Evolutionary conservation across 2,329 filamentous ascomycete genomes (phyloP), one percentile per base, ranked within the genome.

Genomic region (Botrytis cinerea): DNA sequence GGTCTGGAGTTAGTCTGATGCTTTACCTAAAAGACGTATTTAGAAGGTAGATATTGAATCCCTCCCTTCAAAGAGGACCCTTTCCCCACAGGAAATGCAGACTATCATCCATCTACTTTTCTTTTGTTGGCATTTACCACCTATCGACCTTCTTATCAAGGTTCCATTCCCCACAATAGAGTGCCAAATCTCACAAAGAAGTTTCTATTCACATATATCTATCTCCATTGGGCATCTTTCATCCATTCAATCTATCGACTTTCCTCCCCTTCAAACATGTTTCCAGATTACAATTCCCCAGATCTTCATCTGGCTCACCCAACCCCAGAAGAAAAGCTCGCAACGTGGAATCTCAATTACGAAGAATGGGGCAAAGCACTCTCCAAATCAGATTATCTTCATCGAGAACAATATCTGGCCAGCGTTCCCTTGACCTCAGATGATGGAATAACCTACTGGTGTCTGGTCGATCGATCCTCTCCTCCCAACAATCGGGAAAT

Each of bases 361-460:
- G 78, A 82, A 35, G 84, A 84, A 77, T 93, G 91, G 91, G 88
- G 87, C 18, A 84, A 84, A 59, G 85, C 88, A 1, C 84, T 93
- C 4, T 82, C 84, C 7, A 79, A 86, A 8, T 78, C 86, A 1
- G 83, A 85, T 54, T 93, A 92, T 79, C 81, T 92, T 57, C 81
- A 84, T 61, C 87, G 91, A 62, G 91, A 92, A 79, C 80, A 81
- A 25, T 86, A 87, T 79, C 84, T 92, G 16, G 84, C 85, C 16
- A 87, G 85, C 3, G 85, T 89, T 0, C 87, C 90, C 10, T 83
- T 92, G 28, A 85, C 89, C 22, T 84, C 84, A 68, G 81, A 90
- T 75, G 87, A 87, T 57, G 89, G 90, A 57, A 83, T 92, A 75
- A 79, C 79, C 43, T 77, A 87, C 76, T 92, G 91, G 91, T 87